Conservation (phyloP, 768 basidiomycete species). For the Fibroporia radiculosa region DNA sequence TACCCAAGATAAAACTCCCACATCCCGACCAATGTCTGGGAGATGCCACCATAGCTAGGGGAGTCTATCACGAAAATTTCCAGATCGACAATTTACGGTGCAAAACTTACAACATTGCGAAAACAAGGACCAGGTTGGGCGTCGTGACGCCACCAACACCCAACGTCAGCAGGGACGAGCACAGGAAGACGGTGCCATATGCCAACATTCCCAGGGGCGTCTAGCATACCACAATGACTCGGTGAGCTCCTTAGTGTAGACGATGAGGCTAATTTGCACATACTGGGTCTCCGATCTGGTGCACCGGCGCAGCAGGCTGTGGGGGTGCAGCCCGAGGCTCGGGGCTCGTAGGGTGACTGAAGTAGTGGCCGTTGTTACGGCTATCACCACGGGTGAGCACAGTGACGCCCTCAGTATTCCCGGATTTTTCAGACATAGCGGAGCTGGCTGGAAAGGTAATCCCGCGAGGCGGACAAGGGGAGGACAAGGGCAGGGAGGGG, state of each 20-base stretch:
- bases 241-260: background rate
- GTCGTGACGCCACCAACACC: slow-evolving; percentile 2
- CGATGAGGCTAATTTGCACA: background rate
- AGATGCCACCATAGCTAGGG: slow-evolving; percentile 4
- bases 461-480: background rate
- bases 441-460: background rate
- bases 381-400: slow-evolving; percentile 1
- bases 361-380: slow-evolving; percentile 1
- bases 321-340: background rate
- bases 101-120: slow-evolving; percentile 3
- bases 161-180: slow-evolving; percentile 3
- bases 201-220: slow-evolving; percentile 5
- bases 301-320: background rate
- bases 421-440: slow-evolving; percentile 1
- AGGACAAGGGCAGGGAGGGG: background rate
- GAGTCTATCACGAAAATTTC: background rate
- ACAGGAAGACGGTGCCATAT: slow-evolving; percentile 6
- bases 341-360: background rate
- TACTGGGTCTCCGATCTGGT: slow-evolving; percentile 2
- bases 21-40: slow-evolving; percentile 8
- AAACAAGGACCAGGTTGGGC: slow-evolving; percentile 3
- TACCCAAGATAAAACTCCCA: slow-evolving; percentile 6
- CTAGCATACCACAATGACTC: background rate
- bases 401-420: slow-evolving; percentile 1
- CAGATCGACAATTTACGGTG: background rate